Conservation (phyloP, 2,329 filamentous ascomycete species). For the Beauveria asiatica region DNA sequence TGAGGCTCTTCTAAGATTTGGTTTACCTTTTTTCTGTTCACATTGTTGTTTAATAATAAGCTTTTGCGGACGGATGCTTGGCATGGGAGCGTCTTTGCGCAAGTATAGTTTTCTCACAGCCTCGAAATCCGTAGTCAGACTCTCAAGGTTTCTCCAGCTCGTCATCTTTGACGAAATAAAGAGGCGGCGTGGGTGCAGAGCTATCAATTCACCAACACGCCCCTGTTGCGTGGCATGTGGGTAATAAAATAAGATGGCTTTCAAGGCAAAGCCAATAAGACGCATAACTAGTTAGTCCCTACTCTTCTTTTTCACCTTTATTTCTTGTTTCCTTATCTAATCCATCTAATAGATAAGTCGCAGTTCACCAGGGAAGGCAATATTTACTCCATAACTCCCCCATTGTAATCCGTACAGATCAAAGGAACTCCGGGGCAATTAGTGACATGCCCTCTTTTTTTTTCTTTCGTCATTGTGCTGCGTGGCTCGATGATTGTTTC, state of each 20-base stretch:
- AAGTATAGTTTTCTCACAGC: background rate
- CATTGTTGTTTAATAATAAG: background rate
- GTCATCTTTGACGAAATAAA: background rate
- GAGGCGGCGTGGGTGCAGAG: background rate
- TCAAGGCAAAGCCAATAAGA: background rate
- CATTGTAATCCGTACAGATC: no score
- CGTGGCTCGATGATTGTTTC: background rate
- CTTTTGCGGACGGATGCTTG: background rate
- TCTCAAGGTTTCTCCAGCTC: background rate
- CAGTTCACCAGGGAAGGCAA: no score
- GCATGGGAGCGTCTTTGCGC: slow-evolving; percentile 2
- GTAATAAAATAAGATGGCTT: background rate
- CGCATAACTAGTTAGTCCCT: background rate
- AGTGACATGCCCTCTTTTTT: background rate
- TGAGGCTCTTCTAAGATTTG: slow-evolving; percentile 4
- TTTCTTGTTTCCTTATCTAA: background rate
- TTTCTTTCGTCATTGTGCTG: background rate
- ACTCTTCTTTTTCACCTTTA: background rate
- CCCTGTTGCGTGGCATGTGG: slow-evolving; percentile 7
- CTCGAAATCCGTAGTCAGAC: background rate
- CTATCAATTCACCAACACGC: background rate
- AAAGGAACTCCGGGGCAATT: background rate
- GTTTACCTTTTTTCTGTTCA: background rate
- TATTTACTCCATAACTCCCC: no score
- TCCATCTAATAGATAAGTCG: background rate